Evolutionary conservation across 768 basidiomycete species (phyloP).

Genomic region (Boletus sp.): DNA sequence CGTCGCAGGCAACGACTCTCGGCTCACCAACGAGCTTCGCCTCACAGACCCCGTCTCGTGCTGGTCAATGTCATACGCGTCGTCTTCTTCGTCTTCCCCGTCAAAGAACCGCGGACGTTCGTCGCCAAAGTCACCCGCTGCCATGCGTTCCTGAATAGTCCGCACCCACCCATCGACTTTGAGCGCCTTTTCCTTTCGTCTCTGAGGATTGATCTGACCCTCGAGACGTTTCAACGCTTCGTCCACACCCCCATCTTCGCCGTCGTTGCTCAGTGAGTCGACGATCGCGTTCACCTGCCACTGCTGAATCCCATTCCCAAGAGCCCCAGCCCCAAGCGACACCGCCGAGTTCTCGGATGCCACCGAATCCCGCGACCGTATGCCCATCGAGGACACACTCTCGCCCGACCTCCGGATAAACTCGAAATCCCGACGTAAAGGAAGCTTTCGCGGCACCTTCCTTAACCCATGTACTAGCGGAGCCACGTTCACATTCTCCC

Average conservation of each 20-base stretch:
- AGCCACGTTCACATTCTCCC: slow-evolving; percentile 30
- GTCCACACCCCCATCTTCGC: slow-evolving; percentile 75
- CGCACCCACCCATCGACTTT: slow-evolving; percentile 85
- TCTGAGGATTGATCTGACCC: slow-evolving; percentile 76
- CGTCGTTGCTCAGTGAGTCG: slow-evolving; percentile 70
- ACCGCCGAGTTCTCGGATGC: slow-evolving; percentile 40
- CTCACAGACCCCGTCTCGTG: slow-evolving; percentile 30
- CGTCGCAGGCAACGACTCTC: slow-evolving; percentile 13
- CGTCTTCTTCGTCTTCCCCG: slow-evolving; percentile 40
- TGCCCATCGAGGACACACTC: slow-evolving; percentile 78
- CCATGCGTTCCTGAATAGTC: slow-evolving; percentile 63
- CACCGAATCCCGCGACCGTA: slow-evolving; percentile 59
- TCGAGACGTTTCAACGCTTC: slow-evolving; percentile 78
- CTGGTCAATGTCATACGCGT: slow-evolving; percentile 30
- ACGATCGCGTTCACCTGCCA: slow-evolving; percentile 83
- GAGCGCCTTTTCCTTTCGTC: slow-evolving; percentile 63
- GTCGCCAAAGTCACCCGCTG: slow-evolving; percentile 58
- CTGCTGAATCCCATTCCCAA: slow-evolving; percentile 51
- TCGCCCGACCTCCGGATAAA: slow-evolving; percentile 68
- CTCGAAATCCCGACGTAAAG: slow-evolving; percentile 76
- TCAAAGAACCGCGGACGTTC: slow-evolving; percentile 57
- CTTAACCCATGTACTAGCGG: slow-evolving; percentile 54
- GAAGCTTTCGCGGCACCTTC: slow-evolving; percentile 55
- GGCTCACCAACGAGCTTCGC: slow-evolving; percentile 2
- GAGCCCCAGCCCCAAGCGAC: slow-evolving; percentile 39